Evolutionary conservation across 2,329 filamentous ascomycete species (phyloP), one percentile per base, ranked within the genome.

Genomic region (Phialocephala subalpina): DNA sequence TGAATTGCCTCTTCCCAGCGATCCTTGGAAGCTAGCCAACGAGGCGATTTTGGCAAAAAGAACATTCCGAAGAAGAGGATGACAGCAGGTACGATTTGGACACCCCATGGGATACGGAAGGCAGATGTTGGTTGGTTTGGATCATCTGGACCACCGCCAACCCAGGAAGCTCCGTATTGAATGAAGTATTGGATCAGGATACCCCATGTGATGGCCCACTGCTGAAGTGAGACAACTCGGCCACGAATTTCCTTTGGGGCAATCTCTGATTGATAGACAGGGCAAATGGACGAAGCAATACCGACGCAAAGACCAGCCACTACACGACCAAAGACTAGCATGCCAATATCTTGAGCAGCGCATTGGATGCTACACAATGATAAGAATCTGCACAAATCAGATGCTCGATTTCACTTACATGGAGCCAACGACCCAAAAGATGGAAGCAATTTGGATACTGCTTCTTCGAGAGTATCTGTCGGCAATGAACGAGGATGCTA

Each of bases 241-340:
- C 88, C 88, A 60, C 86, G 82, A 61, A 81, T 82, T 70, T 84
- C 83, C 70, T 84, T 85, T 20, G 84, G 85, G 18, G 89, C 86
- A 35, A 92, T 82, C 75, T 92, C 90, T 22, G 87, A 84, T 33
- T 91, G 84, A 74, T 91, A 92, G 45, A 91, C 88, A 5, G 89
- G 88, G 2, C 90, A 88, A 71, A 90, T 88, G 0, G 88, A 85
- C 38, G 86, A 89, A 63, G 86, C 88, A 75, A 94, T 92, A 67
- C 92, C 92, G 63, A 94, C 90, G 64, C 88, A 89, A 70, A 93
- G 74, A 49, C 92, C 92, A 69, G 91, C 90, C 76, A 94, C 86
- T 68, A 90, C 80, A 68, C 92, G 88, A 2, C 91, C 92, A 2
- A 85, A 85, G 66, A 92, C 87, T 20, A 94, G 83, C 89, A 93